Evolutionary conservation across 306 rosid genomes (phyloP), one percentile per base, ranked within the genome.

Genomic region (Vigna mungo): DNA sequence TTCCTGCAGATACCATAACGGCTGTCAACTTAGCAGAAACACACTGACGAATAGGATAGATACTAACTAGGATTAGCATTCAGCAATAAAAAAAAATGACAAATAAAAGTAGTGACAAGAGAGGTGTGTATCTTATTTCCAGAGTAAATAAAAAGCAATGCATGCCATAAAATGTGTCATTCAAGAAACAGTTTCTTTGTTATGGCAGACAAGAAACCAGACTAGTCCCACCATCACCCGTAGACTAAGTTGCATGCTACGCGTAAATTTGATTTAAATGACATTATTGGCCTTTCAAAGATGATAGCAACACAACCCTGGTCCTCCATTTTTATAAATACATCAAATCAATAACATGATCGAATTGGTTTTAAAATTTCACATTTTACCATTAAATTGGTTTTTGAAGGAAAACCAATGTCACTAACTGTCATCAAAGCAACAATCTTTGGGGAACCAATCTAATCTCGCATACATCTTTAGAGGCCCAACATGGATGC

Each of bases 1-100:
- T 78, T 95, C 99, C 99, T 95, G 94, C 82, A 86, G 75, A 81
- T 20, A 62, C 68, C 73, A 72, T 14, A 21, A 37, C 46, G 53
- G 67, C 70, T 15, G 75, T 77, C 70, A 86, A 52, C 79, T 74
- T 41, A 72, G 3, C 53, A 75, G 66, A 58, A 55, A 44, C 18
- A n/a, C 48, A 70, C 5, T 15, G 7, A 54, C 7, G 14, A 3
- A 36, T 36, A 6, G 9, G 41, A 36, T 36, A 36, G 9, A 81
- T 34, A 48, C 56, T 54, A 78, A 20, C 64, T 20, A 36, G 70
- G 17, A 27, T 68, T 61, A 32, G 17, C 51, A 9, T 44, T 55
- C 41, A 47, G 61, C 69, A 43, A 68, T 9, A 34, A 32, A 55
- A 27, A 67, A 77, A 39, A 30, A 15, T 5, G 34, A 14, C n/a